These are phyloP conservation scores for Pythium guiyangense DNA, from an alignment of 352 stramenopile species.

Conservation along the genomic window DNA sequence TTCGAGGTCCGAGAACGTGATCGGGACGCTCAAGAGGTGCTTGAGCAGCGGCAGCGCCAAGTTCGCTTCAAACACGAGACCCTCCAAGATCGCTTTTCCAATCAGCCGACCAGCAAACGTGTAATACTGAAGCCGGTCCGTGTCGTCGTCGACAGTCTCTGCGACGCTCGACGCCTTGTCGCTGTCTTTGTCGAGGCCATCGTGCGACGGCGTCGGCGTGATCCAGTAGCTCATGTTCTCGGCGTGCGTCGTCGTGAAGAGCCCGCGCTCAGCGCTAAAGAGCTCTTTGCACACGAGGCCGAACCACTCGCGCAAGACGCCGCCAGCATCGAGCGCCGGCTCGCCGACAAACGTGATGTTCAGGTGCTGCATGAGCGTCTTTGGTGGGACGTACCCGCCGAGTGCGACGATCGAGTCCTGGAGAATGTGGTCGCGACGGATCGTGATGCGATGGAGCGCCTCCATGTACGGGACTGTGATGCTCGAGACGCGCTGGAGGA, in stretches of 20 bases:
- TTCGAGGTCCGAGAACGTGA: constrained; percentile 83
- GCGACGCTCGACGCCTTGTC: background rate
- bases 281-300: constrained; percentile 66
- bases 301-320: constrained; percentile 82
- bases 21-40: constrained; percentile 77
- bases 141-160: constrained; percentile 8
- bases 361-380: constrained; percentile 49
- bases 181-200: background rate
- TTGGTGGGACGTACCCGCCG: constrained; percentile 22
- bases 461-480: constrained; percentile 59
- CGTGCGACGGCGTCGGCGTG: constrained; percentile 29
- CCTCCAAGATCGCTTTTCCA: constrained; percentile 97
- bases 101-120: constrained; percentile 94
- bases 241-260: constrained; percentile 71
- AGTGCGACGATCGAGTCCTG: constrained; percentile 63
- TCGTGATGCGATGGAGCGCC: constrained; percentile 51
- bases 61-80: constrained; percentile 95
- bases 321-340: constrained; percentile 68
- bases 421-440: constrained; percentile 51
- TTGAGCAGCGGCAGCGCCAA: constrained; percentile 90
- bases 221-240: constrained; percentile 85
- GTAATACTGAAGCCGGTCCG: constrained; percentile 92
- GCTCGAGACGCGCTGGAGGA: constrained; percentile 57
- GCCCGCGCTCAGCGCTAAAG: constrained; percentile 59
- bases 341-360: constrained; percentile 75